Evolutionary conservation across 129 eudicot species (phyloP), one percentile per base, ranked within the genome.

Genomic region (Helianthus tuberosus): DNA sequence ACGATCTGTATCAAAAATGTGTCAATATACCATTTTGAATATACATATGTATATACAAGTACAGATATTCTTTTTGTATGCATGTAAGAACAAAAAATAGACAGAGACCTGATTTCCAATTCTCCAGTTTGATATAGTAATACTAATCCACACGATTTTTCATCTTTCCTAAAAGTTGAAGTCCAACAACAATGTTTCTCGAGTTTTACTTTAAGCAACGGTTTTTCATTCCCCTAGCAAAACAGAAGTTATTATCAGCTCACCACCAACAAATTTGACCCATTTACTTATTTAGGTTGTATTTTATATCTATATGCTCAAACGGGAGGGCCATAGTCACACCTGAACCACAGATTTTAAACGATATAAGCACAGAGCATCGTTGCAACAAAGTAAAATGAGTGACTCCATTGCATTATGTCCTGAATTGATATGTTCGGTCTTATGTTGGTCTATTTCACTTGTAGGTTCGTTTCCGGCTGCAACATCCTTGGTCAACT

Each of bases 101-200:
- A 46, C 69, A 68, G 61, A 77, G 29, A 93, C 98, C 98, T 86
- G 84, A 93, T 75, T 79, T 93, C 98, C n/a, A 93, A 43, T 16
- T 64, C 90, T 69, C 98, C 98, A 35, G 98, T 84, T 48, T 88
- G 84, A 66, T 84, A 93, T 59, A 86, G 87, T 72, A 88, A 79
- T 17, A 77, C 80, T 29, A 93, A 75, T 66, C 91, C 98, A 58
- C 76, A 75, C 63, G 81, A 69, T 57, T 38, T 84, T 53, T 69
- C 96, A 75, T 82, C 86, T 77, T 83, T 86, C 63, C 59, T 83
- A 35, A 90, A 72, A 66, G 82, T 84, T 60, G 97, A 69, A 57
- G 96, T 83, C 97, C 97, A 93, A 73, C 91, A 93, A 76, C 96
- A 88, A 75, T 91, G 81, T 66, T 80, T 88, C 51, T 74, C 77